Conservation (phyloP, 805 yeast species). For the Alloascoidea hylecoeti region DNA sequence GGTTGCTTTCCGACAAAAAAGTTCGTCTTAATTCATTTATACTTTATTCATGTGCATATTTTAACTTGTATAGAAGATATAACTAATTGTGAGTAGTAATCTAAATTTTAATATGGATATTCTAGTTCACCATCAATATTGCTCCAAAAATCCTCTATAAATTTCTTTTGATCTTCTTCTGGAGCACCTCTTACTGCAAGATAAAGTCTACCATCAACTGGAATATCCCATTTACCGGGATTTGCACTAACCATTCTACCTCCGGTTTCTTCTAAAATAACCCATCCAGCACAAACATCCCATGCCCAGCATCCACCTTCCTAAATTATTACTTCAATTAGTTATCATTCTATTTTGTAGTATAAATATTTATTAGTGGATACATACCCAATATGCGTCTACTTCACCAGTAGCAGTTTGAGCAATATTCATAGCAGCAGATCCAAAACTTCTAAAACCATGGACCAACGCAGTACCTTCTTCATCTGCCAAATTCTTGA, state of each 20-base stretch:
- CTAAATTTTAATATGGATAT: conserved; percentile 17
- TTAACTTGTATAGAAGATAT: too few relatives aligned
- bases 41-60: too few relatives aligned
- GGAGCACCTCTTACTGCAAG: conserved; percentile 41
- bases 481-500: conserved; percentile 26
- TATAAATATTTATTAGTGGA: neutral
- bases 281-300: conserved; percentile 64
- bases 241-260: conserved; percentile 42
- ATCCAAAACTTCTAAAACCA: conserved; percentile 47
- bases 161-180: conserved; percentile 24
- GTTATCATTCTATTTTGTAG: neutral
- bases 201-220: conserved; percentile 37
- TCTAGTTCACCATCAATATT: conserved; percentile 30
- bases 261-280: conserved; percentile 44
- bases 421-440: conserved; percentile 51
- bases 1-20: conserved; percentile 1
- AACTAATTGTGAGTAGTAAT: too few relatives aligned
- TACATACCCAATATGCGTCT: conserved; percentile 40
- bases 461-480: conserved; percentile 44
- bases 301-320: conserved; percentile 59
- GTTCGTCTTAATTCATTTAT: too few relatives aligned
- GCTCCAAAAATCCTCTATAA: conserved; percentile 34
- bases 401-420: conserved; percentile 42
- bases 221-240: conserved; percentile 30
- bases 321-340: conserved; percentile 2